Base-by-base conservation (phyloP, 1,284 basidiomycete species). In the Fomitopsis schrenkii region DNA sequence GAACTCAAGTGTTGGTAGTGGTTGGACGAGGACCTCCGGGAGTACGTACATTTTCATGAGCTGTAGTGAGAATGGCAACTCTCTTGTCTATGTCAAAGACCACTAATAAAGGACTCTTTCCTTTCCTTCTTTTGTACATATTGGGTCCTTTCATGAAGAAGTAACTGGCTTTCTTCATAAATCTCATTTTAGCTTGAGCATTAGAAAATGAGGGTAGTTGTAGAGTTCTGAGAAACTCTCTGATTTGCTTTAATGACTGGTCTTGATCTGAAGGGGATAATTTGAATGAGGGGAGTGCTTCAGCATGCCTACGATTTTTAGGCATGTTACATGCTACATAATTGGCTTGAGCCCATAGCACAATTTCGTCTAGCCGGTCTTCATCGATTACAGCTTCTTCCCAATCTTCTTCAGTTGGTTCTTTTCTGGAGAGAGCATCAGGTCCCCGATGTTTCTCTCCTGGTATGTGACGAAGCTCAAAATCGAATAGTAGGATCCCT, bases 401-500 rank as follows among this genome's bases (percentile, higher is more conserved):
- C 22, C 30, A 44, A 12, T 50, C 46, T 5, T 52, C 50, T 28
- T 57, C 30, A 9, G 33, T n/a, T 35, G 35, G 45, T 28, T 22
- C 30, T 30, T 30, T 12, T 30, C 26, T 45, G 26, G 52, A 38
- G 28, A 48, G n/a, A 14, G 8, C 73, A 67, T 0, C 66, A 67
- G 7, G 59, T 60, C 15, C 72, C 28, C 0, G 28, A 38, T 15
- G 40, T 38, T 74, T 69, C 8, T 22, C 22, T 40, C 38, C 52
- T 15, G 57, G 41, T 9, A 79, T 69, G 54, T 76, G 77, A 0
- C 70, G 63, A 1, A 76, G 64, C 0, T 64, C 63, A 56, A 79
- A 78, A 19, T 67, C 56, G 59, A 78, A 79, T 0, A 66, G 68
- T 0, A 77, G 57, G 1, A 80, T 79, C 0, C 69, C 66, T 0